A percentile compares a stretch with the other conserved stretches of the same genome.
Evolutionary conservation across 257 asterid species (phyloP).

Genomic region (Solanum pennellii): DNA sequence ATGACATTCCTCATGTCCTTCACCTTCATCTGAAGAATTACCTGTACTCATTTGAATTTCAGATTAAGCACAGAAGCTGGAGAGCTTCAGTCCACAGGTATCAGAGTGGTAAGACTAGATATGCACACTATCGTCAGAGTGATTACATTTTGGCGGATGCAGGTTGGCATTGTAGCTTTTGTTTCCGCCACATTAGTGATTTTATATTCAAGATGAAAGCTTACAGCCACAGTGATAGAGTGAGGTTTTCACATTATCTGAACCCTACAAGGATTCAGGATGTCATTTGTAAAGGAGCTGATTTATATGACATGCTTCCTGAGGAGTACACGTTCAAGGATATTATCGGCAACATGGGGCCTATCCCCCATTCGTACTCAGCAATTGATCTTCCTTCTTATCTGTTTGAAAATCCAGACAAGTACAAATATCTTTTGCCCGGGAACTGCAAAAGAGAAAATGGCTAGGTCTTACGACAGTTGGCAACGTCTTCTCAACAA

Average conservation of each 20-base stretch:
- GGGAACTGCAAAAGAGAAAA: constrained; percentile 74
- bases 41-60: constrained; percentile 75
- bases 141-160: constrained; percentile 64
- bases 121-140: constrained; percentile 71
- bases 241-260: constrained; percentile 70
- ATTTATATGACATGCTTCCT: constrained; percentile 79
- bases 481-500: not conserved
- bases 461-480: constrained; percentile 13
- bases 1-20: constrained; percentile 54
- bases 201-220: constrained; percentile 91
- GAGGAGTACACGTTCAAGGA: constrained; percentile 86
- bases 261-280: constrained; percentile 67
- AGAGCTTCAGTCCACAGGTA: constrained; percentile 73
- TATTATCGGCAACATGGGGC: constrained; percentile 71
- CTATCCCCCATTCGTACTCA: constrained; percentile 82
- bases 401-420: constrained; percentile 56
- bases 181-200: constrained; percentile 59
- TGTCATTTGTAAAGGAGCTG: constrained; percentile 73
- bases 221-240: constrained; percentile 74
- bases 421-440: constrained; percentile 58
- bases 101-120: constrained; percentile 57
- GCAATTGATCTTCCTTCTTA: constrained; percentile 69
- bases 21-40: constrained; percentile 77
- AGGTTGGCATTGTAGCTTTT: constrained; percentile 97
- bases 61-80: constrained; percentile 66